Evolutionary conservation across 495 filamentous ascomycete species (phyloP), one percentile per base, ranked within the genome.

Genomic region (Bacidia gigantensis): DNA sequence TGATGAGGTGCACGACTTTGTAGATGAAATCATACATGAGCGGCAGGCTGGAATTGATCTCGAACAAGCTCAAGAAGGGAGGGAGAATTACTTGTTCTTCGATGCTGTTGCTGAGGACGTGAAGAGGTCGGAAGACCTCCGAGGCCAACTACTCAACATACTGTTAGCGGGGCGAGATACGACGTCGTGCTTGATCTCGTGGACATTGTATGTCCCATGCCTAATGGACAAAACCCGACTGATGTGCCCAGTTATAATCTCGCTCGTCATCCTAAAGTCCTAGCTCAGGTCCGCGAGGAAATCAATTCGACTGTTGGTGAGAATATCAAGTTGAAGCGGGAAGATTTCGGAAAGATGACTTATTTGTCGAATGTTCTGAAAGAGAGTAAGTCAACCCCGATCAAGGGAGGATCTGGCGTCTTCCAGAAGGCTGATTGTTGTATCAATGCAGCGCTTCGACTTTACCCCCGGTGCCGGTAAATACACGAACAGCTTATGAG

Each of bases 121-220:
- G 9, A 23, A 58, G 1, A 60, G 58, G 21, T 56, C 58, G 1
- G 50, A 55, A 17, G 62, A 65, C 14, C 50, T 82, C 45, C 70
- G 76, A 20, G 76, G 77, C 53, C 76, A 83, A 59, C 61, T 80
- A 29, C 61, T 81, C 51, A 69, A 72, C 42, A 66, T 83, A 11
- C 65, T 84, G 35, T 54, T 81, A 3, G 80, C 81, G 1, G 79
- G 80, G 0, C 69, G 80, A 52, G 81, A 83, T 59, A 83, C 80
- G 21, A 82, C 79, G 5, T 73, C 72, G 25, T 69, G 64, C 18
- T 72, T 78, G 2, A 60, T 82, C 0, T 68, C 72, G 2, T 82
- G 78, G 78, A 65, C 67, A 3, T 64, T 81, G 58, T 79, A 58
- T 64, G 68, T 61, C 3, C 11, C 22, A 17, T 7, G 2, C 32